Base-by-base conservation (phyloP, 495 filamentous ascomycete genomes). In the Trypethelium eluteriae region DNA sequence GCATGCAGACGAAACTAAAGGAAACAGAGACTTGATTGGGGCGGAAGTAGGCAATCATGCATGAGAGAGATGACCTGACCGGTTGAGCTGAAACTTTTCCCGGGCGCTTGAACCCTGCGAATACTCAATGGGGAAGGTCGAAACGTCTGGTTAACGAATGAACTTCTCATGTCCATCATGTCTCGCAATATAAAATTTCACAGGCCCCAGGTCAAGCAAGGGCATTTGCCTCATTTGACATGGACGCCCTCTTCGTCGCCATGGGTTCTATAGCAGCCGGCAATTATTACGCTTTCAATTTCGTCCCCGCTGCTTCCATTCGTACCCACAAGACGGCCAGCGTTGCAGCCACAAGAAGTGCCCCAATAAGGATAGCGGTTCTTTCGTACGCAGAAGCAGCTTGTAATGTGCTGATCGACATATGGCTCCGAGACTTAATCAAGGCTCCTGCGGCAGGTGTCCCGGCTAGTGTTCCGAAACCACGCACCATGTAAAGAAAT, bases 401-500 rank as follows among this genome's bases (percentile, higher is more conserved):
- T 7, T 44, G 7, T 14, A 44, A 44, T 14, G 14, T 44, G 41
- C 41, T 44, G 14, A 14, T 44, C 14, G 41, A 61, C 50, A 46
- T 41, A 35, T 10, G 79, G 76, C 41, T 14, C 41, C 41, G 41
- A 44, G 41, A 44, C 41, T 44, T 44, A 14, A 44, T 44, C 64
- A 81, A 63, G 3, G 75, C 69, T 2, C 79, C 79, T 2, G 72
- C 76, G n/a, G 79, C 65, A 0, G 76, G 79, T 6, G 78, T 81
- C n/a, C 79, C 79, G 18, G 80, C 46, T 14, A 81, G 57, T 0
- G 77, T 77, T 0, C 73, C 79, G 62, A 80, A 59, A 2, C 79
- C 79, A 57, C 77, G 69, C 0, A 81, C 62, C 76, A 81, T 78
- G 47, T 80, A 80, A 34, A 81, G 66, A 3, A 77, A 66, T 0